Base-by-base conservation (phyloP, 73 alveolate genomes). In the Paramecium tetraurelia region DNA sequence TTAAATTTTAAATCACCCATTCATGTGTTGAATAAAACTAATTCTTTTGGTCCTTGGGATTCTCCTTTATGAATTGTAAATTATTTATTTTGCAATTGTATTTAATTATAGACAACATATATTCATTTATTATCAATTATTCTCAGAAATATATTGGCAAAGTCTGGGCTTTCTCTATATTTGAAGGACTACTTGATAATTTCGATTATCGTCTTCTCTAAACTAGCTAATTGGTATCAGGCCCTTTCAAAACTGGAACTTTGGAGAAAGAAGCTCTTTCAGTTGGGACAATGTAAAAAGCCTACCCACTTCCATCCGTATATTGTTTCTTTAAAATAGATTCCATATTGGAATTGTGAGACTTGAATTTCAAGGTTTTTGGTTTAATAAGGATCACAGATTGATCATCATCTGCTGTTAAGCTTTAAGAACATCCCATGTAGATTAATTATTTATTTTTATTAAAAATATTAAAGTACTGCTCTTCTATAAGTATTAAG, bases 41-140 rank as follows among this genome's bases (percentile, higher is more conserved):
- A 63, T 27, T 63, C 84, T 63, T 63, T 63, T 63, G 84, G 84
- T 1, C 84, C 84, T 63, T 63, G 84, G 84, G 84, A 63, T 63
- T 63, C 84, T 31, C 84, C 46, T 63, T 31, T 31, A 0, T 63
- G 84, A 63, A 12, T 31, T 63, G 29, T 63, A 27, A 12, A 63
- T 27, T 27, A 14, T 27, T 11, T 31, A 63, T 18, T 53, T 53
- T 53, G 69, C 33, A 53, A 18, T 53, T 53, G 5, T 53, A 53
- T 53, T 48, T 18, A 53, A 53, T 18, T 53, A 5, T 53, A 18
- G 69, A 53, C 69, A 53, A 53, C 69, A 53, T 53, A 53, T 53
- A 53, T 53, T 53, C 69, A 53, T 53, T 18, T 53, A 53, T 53
- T 38, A 38, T 53, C 69, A 53, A 53, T 53, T 53, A 53, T 53